phyloP scores from a whole-genome alignment of 2,329 filamentous ascomycete genomes.

The Trichoderma aggressivum region DNA sequence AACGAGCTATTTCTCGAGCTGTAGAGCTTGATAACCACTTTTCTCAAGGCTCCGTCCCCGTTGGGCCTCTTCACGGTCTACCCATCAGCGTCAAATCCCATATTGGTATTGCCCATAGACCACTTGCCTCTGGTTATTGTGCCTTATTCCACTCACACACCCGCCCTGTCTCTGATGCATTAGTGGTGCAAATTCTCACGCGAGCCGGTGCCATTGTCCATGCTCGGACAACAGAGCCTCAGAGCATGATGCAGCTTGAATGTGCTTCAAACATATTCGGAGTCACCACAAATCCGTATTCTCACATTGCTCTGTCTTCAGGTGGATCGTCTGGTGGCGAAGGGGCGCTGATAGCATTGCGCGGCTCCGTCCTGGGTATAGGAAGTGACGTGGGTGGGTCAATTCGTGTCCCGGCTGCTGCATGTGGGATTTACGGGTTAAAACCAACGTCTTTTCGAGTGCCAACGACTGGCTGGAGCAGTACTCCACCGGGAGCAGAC shows the following conservation, averaged over 20 bases:
- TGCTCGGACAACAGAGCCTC: not conserved
- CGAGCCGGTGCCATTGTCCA: not conserved
- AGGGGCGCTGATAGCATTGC: not conserved
- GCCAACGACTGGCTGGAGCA: not conserved
- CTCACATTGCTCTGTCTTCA: not conserved
- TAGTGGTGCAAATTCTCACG: not conserved
- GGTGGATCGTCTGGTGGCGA: not conserved
- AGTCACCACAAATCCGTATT: not conserved
- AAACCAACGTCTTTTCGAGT: not conserved
- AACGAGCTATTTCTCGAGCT: not conserved
- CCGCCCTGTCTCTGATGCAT: not conserved
- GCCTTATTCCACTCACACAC: not conserved
- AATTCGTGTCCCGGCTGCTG: not conserved
- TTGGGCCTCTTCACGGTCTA: not conserved
- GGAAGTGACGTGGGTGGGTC: not conserved
- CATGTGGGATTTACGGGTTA: not conserved
- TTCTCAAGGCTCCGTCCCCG: not conserved
- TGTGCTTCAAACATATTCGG: not conserved
- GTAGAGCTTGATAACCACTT: not conserved
- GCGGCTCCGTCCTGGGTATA: not conserved
- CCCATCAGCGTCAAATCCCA: not conserved
- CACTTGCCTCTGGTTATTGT: not conserved
- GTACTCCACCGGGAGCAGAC: not conserved
- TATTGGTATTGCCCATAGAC: not conserved
- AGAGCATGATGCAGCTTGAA: constrained; percentile 2